A percentile compares a stretch with the other conserved stretches of the same genome.
phyloP scores from a whole-genome alignment of 2,329 filamentous ascomycete species.

The Xylariaceae sp. region DNA sequence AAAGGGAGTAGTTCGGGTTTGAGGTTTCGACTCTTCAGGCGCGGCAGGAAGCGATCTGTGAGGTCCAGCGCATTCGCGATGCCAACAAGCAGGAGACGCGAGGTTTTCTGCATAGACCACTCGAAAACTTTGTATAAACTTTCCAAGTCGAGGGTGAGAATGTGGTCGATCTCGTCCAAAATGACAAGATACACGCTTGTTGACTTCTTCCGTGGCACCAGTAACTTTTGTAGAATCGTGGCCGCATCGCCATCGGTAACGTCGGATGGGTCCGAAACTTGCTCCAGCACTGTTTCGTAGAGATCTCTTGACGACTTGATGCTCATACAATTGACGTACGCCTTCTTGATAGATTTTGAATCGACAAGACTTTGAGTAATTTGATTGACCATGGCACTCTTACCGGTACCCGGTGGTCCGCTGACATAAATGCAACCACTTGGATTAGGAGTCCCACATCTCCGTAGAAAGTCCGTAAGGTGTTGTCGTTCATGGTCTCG shows the following conservation, averaged over 20 bases:
- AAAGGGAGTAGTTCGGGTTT: constrained; percentile 89
- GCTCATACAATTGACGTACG: constrained; percentile 95
- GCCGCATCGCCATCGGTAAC: constrained; percentile 63
- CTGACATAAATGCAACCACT: constrained; percentile 91
- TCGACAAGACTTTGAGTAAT: constrained; percentile 59
- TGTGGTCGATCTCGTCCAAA: constrained; percentile 91
- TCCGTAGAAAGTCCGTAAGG: constrained; percentile 64
- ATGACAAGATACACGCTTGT: constrained; percentile 71
- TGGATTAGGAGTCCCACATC: constrained; percentile 54
- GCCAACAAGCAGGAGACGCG: constrained; percentile 77
- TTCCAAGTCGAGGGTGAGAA: constrained; percentile 82
- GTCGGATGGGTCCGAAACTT: constrained; percentile 57
- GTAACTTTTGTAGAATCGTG: constrained; percentile 64
- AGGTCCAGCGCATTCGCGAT: constrained; percentile 96
- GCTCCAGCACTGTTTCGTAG: constrained; percentile 71
- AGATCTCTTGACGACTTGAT: constrained; percentile 84
- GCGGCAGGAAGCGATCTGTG: constrained; percentile 89
- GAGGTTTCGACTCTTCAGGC: constrained; percentile 86
- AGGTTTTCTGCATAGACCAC: constrained; percentile 82
- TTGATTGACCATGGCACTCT: constrained; percentile 87
- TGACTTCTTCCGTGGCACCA: constrained; percentile 58
- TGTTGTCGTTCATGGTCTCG: constrained; percentile 66
- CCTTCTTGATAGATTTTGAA: constrained; percentile 57
- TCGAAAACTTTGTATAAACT: constrained; percentile 93
- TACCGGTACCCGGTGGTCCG: constrained; percentile 91